Conservation (phyloP, 805 yeast genomes). For the Metschnikowia noctiluminum region DNA sequence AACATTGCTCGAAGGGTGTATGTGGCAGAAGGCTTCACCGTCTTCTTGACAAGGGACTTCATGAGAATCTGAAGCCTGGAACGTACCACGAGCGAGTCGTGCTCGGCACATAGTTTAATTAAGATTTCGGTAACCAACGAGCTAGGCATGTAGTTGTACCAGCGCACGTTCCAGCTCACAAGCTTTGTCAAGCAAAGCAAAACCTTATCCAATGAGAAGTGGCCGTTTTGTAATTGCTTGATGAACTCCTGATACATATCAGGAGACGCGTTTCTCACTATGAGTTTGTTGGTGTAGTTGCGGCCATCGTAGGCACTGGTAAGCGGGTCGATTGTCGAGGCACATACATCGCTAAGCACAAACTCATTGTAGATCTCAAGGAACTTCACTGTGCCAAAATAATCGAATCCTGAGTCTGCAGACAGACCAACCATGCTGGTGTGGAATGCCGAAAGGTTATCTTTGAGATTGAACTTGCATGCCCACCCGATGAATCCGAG, state of each 20-base stretch:
- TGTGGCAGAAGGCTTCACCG: conserved; percentile 6
- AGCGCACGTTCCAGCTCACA: conserved; percentile 61
- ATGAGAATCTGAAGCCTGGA: conserved; percentile 39
- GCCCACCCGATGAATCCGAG: conserved; percentile 48
- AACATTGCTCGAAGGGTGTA: conserved; percentile 16
- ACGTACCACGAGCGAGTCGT: conserved; percentile 40
- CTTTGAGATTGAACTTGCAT: conserved; percentile 37
- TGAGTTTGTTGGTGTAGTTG: conserved; percentile 32
- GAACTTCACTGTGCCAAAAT: conserved; percentile 51
- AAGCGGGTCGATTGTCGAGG: conserved; percentile 30
- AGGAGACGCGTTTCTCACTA: conserved; percentile 23
- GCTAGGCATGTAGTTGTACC: conserved; percentile 55
- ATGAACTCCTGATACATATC: conserved; percentile 22
- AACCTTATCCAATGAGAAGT: conserved; percentile 32
- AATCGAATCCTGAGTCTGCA: conserved; percentile 56
- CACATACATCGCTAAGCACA: conserved; percentile 32
- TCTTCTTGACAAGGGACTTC: conserved; percentile 11
- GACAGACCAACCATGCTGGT: conserved; percentile 50
- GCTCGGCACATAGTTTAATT: conserved; percentile 37
- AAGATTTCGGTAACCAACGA: conserved; percentile 41
- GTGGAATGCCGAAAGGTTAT: conserved; percentile 34
- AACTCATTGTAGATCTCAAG: conserved; percentile 46
- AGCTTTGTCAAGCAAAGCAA: conserved; percentile 41
- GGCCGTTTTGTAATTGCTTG: conserved; percentile 25
- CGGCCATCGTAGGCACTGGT: conserved; percentile 26